These are phyloP conservation scores for Herpetospermum pedunculosum DNA, from an alignment of 306 rosid genomes.

Conservation along the genomic window DNA sequence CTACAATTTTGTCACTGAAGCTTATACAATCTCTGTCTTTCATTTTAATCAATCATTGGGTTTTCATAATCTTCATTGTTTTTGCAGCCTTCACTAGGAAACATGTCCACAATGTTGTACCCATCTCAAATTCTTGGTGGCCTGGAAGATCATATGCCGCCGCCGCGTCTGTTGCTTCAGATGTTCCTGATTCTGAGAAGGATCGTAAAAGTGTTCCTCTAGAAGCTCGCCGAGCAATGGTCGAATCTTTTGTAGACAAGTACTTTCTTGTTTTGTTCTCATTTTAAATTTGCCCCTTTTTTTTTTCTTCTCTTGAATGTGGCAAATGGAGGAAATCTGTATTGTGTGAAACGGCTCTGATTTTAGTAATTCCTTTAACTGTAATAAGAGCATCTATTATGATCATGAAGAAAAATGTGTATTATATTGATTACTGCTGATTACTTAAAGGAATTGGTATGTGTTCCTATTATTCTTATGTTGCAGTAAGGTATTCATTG, in stretches of 20 bases:
- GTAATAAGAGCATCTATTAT: not conserved
- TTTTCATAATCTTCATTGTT: not conserved
- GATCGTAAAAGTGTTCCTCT: not conserved
- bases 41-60: not conserved
- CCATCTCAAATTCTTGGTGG: not conserved
- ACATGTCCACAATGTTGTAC: not conserved
- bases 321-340: not conserved
- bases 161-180: not conserved
- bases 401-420: not conserved
- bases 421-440: not conserved
- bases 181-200: not conserved
- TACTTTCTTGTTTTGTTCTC: not conserved
- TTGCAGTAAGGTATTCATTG: not conserved
- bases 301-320: not conserved
- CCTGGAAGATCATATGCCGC: conserved; percentile 2
- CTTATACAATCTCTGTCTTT: not conserved
- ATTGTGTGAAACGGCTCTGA: not conserved
- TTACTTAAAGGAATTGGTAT: not conserved
- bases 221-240: not conserved
- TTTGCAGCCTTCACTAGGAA: not conserved
- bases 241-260: conserved; percentile 9
- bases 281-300: not conserved
- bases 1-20: not conserved
- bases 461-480: not conserved
- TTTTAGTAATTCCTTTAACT: not conserved